phyloP scores from a whole-genome alignment of 73 alveolate genomes.

The Halteria grandinella region DNA sequence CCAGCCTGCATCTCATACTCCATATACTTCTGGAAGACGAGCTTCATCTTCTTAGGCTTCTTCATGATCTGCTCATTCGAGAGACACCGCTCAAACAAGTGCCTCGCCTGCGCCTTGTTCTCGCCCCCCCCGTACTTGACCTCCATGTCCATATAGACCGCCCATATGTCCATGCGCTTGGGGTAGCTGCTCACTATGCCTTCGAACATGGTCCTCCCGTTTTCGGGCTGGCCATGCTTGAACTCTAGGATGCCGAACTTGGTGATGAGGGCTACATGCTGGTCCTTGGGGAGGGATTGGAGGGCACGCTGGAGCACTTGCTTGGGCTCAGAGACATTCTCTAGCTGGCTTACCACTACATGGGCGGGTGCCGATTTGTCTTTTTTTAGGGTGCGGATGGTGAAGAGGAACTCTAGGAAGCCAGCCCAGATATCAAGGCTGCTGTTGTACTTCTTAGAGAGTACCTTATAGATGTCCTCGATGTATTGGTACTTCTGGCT shows the following conservation, averaged over 20 bases:
- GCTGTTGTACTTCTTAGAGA: slow-evolving; percentile 56
- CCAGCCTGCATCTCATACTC: slow-evolving; percentile 80
- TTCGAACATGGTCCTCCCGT: slow-evolving; percentile 95
- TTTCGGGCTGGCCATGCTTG: slow-evolving; percentile 84
- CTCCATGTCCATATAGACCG: slow-evolving; percentile 92
- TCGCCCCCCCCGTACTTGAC: slow-evolving; percentile 81
- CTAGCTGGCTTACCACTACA: too few relatives aligned
- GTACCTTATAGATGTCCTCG: slow-evolving; percentile 68
- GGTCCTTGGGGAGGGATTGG: slow-evolving; percentile 78
- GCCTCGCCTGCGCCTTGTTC: slow-evolving; percentile 55
- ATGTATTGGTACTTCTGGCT: slow-evolving; percentile 71
- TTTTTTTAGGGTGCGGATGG: slow-evolving; percentile 13
- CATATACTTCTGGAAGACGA: slow-evolving; percentile 77
- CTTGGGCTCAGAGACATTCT: slow-evolving; percentile 66
- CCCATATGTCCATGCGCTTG: slow-evolving; percentile 94
- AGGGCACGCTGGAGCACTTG: slow-evolving; percentile 80
- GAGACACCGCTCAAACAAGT: slow-evolving; percentile 70
- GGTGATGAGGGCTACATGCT: slow-evolving; percentile 80
- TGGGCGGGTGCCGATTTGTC: too few relatives aligned
- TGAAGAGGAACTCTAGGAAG: slow-evolving; percentile 82
- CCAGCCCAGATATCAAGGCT: slow-evolving; percentile 82
- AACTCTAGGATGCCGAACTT: slow-evolving; percentile 85
- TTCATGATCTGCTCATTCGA: slow-evolving; percentile 13
- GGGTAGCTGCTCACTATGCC: slow-evolving; percentile 88
- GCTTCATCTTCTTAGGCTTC: slow-evolving; percentile 77